Conservation (phyloP, 495 filamentous ascomycete species). For the Hyaloscypha hepaticicola region DNA sequence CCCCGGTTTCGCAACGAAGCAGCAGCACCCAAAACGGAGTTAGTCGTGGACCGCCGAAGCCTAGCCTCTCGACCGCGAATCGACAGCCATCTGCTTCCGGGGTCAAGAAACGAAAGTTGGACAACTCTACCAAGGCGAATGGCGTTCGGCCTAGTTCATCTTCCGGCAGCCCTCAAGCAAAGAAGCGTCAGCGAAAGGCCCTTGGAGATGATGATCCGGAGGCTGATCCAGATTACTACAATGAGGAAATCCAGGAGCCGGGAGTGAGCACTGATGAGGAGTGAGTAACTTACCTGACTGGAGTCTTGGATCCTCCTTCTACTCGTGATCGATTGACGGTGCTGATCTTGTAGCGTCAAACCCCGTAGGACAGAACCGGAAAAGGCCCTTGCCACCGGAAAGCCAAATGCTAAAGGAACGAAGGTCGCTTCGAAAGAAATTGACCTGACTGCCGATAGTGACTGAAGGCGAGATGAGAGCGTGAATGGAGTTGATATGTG, state of each 20-base stretch:
- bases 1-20: too few relatives aligned
- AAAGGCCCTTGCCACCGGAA: neutral
- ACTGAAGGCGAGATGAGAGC: neutral
- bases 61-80: neutral
- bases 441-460: neutral
- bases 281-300: neutral
- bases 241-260: constrained; percentile 1
- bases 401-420: neutral
- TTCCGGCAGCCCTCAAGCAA: neutral
- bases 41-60: neutral
- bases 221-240: neutral
- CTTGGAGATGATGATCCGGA: neutral
- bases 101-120: neutral
- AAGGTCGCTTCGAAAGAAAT: neutral
- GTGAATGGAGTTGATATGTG: neutral
- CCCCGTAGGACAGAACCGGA: neutral
- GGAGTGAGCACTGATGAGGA: neutral
- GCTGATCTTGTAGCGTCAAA: neutral
- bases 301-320: neutral
- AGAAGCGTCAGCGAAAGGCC: neutral
- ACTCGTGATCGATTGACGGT: neutral
- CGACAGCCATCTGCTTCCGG: neutral
- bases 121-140: neutral
- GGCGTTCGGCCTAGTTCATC: neutral
- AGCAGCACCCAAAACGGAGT: neutral